A percentile compares a stretch with the other conserved stretches of the same genome.
These are phyloP conservation scores for Heimioporus sp. DNA, from an alignment of 768 basidiomycete genomes.

Conservation along the genomic window DNA sequence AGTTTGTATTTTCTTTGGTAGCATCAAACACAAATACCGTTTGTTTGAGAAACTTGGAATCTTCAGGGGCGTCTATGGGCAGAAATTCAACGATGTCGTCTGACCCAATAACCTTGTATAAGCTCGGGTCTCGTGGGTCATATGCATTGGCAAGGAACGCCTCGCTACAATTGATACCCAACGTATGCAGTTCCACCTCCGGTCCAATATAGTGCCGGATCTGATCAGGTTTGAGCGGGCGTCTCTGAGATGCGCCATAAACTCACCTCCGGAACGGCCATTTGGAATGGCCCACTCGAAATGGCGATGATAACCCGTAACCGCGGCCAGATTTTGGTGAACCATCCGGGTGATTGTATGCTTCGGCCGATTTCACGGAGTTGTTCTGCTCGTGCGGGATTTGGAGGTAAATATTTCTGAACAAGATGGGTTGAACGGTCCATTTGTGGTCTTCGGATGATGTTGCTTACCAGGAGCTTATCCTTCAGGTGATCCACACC, in stretches of 20 bases:
- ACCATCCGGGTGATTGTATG: conserved; percentile 12
- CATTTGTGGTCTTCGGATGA: background rate
- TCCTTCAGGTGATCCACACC: conserved; percentile 14
- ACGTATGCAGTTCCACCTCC: conserved; percentile 17
- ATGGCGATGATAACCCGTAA: conserved; percentile 15
- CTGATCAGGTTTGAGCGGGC: conserved; percentile 1
- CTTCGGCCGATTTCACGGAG: conserved; percentile 11
- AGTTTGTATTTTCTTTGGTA: background rate
- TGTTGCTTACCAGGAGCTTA: background rate
- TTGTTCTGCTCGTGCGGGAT: conserved; percentile 13
- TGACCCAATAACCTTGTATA: conserved; percentile 25
- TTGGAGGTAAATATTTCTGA: conserved; percentile 18
- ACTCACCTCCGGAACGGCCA: conserved; percentile 20
- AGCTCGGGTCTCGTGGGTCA: conserved; percentile 20
- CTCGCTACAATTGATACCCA: conserved; percentile 24
- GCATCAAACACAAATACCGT: conserved; percentile 2
- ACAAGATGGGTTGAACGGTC: background rate
- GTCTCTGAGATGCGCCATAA: background rate
- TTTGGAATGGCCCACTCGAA: conserved; percentile 23
- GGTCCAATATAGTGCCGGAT: conserved; percentile 18
- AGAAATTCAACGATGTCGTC: conserved; percentile 25
- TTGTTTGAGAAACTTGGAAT: conserved; percentile 17
- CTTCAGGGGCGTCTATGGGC: conserved; percentile 17
- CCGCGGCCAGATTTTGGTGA: conserved; percentile 20
- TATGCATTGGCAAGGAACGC: conserved; percentile 21